These are phyloP conservation scores for Beta lomatogona DNA, from an alignment of 179 eudicot genomes.

Conservation along the genomic window DNA sequence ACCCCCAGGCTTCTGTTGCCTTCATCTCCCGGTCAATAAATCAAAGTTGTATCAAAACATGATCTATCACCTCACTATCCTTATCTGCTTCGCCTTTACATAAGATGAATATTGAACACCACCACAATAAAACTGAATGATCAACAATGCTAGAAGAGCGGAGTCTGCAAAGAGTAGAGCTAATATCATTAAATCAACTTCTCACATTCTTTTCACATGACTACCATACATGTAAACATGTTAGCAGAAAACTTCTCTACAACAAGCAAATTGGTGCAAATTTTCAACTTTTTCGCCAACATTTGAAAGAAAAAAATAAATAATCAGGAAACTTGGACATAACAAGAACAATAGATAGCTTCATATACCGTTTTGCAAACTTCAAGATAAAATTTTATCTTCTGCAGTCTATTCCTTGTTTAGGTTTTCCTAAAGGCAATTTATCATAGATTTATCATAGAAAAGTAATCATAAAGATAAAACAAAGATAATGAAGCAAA, in stretches of 20 bases:
- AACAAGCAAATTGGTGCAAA: neutral
- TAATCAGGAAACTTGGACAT: neutral
- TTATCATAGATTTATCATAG: neutral
- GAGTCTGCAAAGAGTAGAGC: conserved; percentile 22
- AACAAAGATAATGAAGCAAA: conserved; percentile 10
- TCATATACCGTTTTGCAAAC: neutral
- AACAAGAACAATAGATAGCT: neutral
- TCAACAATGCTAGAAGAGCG: conserved; percentile 1
- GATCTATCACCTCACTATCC: conserved; percentile 19
- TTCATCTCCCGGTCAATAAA: conserved; percentile 52
- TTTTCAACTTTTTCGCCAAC: neutral
- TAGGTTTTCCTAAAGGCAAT: neutral
- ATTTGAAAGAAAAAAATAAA: neutral
- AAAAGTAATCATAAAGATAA: neutral
- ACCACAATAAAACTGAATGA: neutral
- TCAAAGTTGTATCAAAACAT: conserved; percentile 34
- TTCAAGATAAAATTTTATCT: neutral
- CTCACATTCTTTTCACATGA: neutral
- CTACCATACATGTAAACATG: neutral
- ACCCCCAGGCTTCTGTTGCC: conserved; percentile 64
- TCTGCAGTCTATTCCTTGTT: neutral
- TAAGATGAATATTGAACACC: neutral
- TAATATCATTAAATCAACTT: conserved; percentile 16
- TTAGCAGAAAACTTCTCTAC: neutral
- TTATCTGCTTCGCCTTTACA: conserved; percentile 3